Base-by-base conservation (phyloP, 208 protist genomes). In the Acanthamoeba triangularis region DNA sequence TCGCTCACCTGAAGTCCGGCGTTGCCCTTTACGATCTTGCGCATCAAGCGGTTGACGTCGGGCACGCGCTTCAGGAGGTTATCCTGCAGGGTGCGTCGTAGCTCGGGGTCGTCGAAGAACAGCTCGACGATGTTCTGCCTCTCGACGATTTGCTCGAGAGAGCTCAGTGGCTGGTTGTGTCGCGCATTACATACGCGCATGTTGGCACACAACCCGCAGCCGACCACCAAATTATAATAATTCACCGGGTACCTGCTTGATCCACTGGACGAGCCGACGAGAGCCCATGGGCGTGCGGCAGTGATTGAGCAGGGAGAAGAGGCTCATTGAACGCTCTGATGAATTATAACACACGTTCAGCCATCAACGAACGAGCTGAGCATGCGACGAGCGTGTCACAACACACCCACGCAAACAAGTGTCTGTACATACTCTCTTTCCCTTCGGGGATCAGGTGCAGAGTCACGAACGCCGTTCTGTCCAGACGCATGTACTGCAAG, bases 271-370 rank as follows among this genome's bases (percentile, higher is more conserved):
- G 96, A 99, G 98, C 88, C 98, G 96, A 28, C 99, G 98, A 23
- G 99, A 96, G 3, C 99, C 99, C 98, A 99, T 99, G 13, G 98
- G 97, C 18, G 99, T 99, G 52, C 96, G 82, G 96, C 99, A 99
- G 28, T 98, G 97, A 96, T 99, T 99, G 25, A 99, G 97, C 96
- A 99, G 98, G 10, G 97, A 97, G 96, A 98, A 99, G 33, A 99
- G 96, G 41, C 65, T 90, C 74, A 94, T 95, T 3, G 69, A 67
- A 56, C 74, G 37, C 74, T 82, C 78, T 90, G 54, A 90, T 47
- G 30, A 30, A 80, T 28, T 28, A 47, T 14, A n/a, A n/a, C n/a
- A 47, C 1, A 11, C 41, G 41, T 47, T 47, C 2, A 47, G 41
- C 41, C 41, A 2, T 41, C 37, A 41, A 41, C 37, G 37, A 41